A percentile compares a stretch with the other conserved stretches of the same genome.
phyloP scores from a whole-genome alignment of 129 eudicot species.

The Deinandra increscens region DNA sequence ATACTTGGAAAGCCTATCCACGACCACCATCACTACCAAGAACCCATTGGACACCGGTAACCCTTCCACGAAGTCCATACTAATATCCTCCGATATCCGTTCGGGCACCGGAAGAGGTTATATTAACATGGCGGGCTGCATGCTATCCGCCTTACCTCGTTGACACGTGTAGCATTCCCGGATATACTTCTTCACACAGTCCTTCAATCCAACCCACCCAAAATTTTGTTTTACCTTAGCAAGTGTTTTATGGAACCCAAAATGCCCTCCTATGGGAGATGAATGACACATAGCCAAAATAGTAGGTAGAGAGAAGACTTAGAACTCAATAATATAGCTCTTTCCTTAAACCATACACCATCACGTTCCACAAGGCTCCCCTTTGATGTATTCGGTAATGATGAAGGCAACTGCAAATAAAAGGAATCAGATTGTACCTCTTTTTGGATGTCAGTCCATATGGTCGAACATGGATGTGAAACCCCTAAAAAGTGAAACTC shows the following conservation, averaged over 20 bases:
- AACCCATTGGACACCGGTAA: background rate
- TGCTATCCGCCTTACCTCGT: background rate
- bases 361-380: background rate
- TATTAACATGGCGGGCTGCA: background rate
- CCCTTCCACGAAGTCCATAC: constrained; percentile 9
- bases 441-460: background rate
- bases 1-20: background rate
- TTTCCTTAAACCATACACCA: background rate
- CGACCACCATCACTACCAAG: background rate
- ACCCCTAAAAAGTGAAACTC: background rate
- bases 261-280: background rate
- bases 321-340: background rate
- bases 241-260: background rate
- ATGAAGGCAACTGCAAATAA: background rate
- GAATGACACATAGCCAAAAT: background rate
- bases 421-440: no score
- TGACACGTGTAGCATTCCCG: background rate
- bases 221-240: background rate
- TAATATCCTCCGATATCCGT: no score
- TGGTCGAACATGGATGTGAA: background rate
- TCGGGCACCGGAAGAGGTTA: background rate
- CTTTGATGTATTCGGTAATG: background rate
- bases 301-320: background rate
- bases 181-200: background rate
- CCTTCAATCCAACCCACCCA: background rate